Conservation (phyloP, 2,329 filamentous ascomycete genomes). For the Trichothecium sympodiale region DNA sequence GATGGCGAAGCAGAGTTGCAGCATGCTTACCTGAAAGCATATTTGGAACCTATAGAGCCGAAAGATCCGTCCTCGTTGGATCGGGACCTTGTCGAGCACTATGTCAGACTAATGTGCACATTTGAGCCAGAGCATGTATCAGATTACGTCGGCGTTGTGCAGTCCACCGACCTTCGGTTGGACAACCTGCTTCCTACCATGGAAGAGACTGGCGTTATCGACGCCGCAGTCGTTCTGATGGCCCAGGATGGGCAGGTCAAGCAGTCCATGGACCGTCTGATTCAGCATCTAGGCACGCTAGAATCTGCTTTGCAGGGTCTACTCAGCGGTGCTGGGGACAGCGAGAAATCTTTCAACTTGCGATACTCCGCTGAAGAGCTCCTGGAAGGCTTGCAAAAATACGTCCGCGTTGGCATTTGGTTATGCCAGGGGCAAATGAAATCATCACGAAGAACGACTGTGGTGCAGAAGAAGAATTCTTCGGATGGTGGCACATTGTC, state of each 20-base stretch:
- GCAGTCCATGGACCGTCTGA: slow-evolving; percentile 73
- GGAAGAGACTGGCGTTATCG: slow-evolving; percentile 80
- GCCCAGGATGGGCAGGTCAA: slow-evolving; percentile 75
- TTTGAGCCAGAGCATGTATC: slow-evolving; percentile 76
- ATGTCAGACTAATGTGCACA: slow-evolving; percentile 83
- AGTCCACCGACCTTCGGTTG: slow-evolving; percentile 66
- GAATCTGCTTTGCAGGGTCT: slow-evolving; percentile 69
- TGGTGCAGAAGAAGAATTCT: slow-evolving; percentile 38
- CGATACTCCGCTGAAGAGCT: slow-evolving; percentile 62
- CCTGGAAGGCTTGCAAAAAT: slow-evolving; percentile 72
- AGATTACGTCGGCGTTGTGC: slow-evolving; percentile 68
- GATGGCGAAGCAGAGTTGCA: slow-evolving; percentile 52
- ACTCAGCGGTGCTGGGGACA: slow-evolving; percentile 47
- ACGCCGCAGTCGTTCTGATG: slow-evolving; percentile 86
- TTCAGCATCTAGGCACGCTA: slow-evolving; percentile 69
- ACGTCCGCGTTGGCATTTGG: slow-evolving; percentile 89
- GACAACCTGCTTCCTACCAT: slow-evolving; percentile 76
- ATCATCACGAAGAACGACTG: slow-evolving; percentile 24
- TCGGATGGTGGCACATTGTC: slow-evolving; percentile 30
- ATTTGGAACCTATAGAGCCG: slow-evolving; percentile 50
- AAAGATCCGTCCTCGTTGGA: slow-evolving; percentile 25
- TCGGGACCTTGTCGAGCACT: slow-evolving; percentile 63
- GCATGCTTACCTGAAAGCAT: slow-evolving; percentile 62
- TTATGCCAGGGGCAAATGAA: slow-evolving; percentile 80
- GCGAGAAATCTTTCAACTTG: slow-evolving; percentile 36